These are phyloP conservation scores for Tolypocladium guangdongense DNA, from an alignment of 2,329 filamentous ascomycete species.

Conservation along the genomic window DNA sequence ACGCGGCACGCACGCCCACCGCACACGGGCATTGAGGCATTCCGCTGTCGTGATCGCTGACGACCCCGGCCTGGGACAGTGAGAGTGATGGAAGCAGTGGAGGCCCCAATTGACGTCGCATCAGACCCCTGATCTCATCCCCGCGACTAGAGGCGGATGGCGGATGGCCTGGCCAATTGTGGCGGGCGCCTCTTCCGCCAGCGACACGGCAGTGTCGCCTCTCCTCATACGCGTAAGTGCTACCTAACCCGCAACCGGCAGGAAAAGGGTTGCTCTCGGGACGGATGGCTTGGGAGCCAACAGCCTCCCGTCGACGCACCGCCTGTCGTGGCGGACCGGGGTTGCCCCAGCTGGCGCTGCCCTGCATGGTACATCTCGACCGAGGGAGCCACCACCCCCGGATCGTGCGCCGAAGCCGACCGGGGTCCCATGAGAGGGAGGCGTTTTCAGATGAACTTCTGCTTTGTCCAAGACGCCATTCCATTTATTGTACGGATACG, in stretches of 20 bases:
- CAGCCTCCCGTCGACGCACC: not conserved
- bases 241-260: not conserved
- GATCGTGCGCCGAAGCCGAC: not conserved
- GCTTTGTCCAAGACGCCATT: not conserved
- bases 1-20: not conserved
- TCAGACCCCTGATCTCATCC: not conserved
- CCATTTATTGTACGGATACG: not conserved
- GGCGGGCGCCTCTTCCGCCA: not conserved
- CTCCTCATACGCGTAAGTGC: not conserved
- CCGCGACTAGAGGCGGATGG: no score
- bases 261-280: not conserved
- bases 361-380: no score
- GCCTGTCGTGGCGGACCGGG: no score
- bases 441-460: not conserved
- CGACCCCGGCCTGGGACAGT: not conserved
- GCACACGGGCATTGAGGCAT: no score
- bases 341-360: no score
- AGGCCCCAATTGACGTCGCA: no score
- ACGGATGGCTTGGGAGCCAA: not conserved
- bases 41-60: no score
- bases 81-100: not conserved
- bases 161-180: not conserved
- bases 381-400: not conserved
- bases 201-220: not conserved
- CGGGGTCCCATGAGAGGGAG: not conserved